Percentiles rank a stretch among this genome's conserved stretches.
Conservation (phyloP, 495 filamentous ascomycete species). For the Penicillium egyptiacum region DNA sequence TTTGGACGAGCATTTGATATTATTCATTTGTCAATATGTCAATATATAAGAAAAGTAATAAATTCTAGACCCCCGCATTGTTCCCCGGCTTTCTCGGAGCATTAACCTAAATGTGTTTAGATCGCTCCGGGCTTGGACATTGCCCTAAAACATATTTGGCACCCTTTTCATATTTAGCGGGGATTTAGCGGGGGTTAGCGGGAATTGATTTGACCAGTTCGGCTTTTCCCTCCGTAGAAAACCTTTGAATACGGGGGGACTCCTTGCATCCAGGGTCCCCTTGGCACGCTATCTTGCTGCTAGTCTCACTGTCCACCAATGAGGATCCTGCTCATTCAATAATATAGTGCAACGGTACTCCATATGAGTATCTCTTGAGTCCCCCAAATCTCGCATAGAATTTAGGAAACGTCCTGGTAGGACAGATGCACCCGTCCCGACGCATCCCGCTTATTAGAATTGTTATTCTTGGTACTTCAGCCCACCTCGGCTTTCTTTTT, state of each 20-base stretch:
- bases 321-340: not conserved
- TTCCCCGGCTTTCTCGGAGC: slow-evolving; percentile 8
- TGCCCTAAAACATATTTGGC: slow-evolving; percentile 1
- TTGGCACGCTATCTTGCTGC: slow-evolving; percentile 6
- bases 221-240: not conserved
- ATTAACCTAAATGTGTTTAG: slow-evolving; percentile 7
- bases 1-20: slow-evolving; percentile 7
- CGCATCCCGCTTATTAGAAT: not conserved
- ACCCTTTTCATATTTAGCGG: not conserved
- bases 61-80: slow-evolving; percentile 1
- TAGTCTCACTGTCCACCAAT: slow-evolving; percentile 11
- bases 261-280: slow-evolving; percentile 5
- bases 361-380: not conserved
- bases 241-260: not conserved
- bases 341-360: not conserved
- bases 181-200: not conserved
- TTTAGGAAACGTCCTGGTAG: not conserved
- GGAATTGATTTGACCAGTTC: not conserved
- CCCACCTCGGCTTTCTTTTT: not conserved
- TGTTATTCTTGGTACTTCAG: not conserved
- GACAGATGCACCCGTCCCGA: not conserved
- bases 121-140: not conserved
- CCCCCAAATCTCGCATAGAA: not conserved
- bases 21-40: not conserved
- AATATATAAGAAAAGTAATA: too few species aligned